Evolutionary conservation across 108 stramenopile genomes (phyloP).

Genomic region (Pseudonitzschia multistriata): DNA sequence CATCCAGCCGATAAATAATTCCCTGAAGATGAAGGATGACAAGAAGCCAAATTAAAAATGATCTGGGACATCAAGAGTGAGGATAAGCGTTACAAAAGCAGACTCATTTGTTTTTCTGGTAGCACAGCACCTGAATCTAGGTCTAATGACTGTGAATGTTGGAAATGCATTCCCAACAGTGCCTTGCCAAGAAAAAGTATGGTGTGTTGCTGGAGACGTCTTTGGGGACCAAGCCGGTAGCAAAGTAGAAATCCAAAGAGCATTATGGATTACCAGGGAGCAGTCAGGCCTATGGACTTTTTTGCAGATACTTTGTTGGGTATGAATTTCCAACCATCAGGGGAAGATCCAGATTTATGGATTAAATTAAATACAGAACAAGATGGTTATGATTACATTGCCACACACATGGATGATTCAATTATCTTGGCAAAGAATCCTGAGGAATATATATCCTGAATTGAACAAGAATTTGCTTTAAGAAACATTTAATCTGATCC

Average conservation of each 20-base stretch:
- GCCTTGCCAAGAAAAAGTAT: slow-evolving; percentile 3
- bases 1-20: not conserved
- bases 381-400: slow-evolving; percentile 14
- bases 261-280: slow-evolving; percentile 38
- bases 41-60: not conserved
- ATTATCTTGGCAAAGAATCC: slow-evolving; percentile 10
- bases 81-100: slow-evolving; percentile 29
- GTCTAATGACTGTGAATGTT: slow-evolving; percentile 17
- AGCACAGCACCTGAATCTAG: slow-evolving; percentile 17
- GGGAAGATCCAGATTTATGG: slow-evolving; percentile 4
- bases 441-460: not conserved
- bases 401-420: slow-evolving; percentile 27
- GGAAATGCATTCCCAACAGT: slow-evolving; percentile 33
- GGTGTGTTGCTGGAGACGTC: slow-evolving; percentile 20
- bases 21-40: not conserved
- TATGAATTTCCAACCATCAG: not conserved
- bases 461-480: not conserved
- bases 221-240: slow-evolving; percentile 33
- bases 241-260: slow-evolving; percentile 27
- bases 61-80: slow-evolving; percentile 23
- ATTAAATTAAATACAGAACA: not conserved
- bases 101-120: slow-evolving; percentile 19
- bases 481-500: not conserved
- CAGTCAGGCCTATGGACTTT: slow-evolving; percentile 18
- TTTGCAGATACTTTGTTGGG: not conserved